These are phyloP conservation scores for Pterocarpus santalinus DNA, from an alignment of 306 rosid species.

Conservation along the genomic window DNA sequence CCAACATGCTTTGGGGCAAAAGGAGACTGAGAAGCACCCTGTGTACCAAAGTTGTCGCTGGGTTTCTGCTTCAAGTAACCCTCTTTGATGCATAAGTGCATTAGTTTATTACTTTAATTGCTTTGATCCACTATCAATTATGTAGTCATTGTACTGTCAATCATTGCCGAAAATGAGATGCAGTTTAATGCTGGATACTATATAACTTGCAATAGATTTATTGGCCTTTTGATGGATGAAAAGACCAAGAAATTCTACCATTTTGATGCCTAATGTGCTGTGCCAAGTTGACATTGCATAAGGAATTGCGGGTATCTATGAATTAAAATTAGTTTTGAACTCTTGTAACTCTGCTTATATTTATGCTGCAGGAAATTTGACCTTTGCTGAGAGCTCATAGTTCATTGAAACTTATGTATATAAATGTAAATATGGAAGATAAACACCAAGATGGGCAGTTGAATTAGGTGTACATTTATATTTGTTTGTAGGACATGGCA, in stretches of 20 bases:
- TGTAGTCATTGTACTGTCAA: constrained; percentile 21
- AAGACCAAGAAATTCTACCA: not conserved
- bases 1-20: constrained; percentile 34
- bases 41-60: constrained; percentile 58
- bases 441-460: constrained; percentile 16
- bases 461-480: constrained; percentile 18
- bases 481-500: too few species aligned
- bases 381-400: constrained; percentile 46
- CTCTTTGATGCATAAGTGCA: constrained; percentile 26
- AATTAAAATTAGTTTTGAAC: not conserved
- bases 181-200: not conserved
- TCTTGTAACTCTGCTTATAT: constrained; percentile 1
- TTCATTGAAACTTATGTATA: constrained; percentile 48
- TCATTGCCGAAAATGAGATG: not conserved
- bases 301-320: not conserved
- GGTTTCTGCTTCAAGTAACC: constrained; percentile 50
- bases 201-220: constrained; percentile 2
- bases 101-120: constrained; percentile 16
- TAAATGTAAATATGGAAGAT: constrained; percentile 17
- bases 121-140: not conserved
- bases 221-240: not conserved
- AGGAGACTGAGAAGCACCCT: constrained; percentile 56
- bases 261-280: constrained; percentile 12
- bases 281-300: constrained; percentile 19
- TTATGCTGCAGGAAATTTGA: constrained; percentile 56